These are phyloP conservation scores for Misopates orontium DNA, from an alignment of 257 asterid genomes.

Conservation along the genomic window DNA sequence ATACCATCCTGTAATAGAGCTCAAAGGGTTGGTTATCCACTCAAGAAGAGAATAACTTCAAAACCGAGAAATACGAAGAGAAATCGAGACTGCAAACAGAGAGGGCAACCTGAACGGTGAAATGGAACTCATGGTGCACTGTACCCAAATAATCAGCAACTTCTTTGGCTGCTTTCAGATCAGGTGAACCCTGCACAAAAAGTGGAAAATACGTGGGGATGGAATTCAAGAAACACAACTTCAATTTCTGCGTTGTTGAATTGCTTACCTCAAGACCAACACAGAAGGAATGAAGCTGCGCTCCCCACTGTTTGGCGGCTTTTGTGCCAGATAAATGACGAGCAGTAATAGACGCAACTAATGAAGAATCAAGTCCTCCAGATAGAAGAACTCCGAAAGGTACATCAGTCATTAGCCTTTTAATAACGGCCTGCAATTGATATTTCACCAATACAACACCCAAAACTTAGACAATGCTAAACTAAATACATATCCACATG, in stretches of 20 bases:
- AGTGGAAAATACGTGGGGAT: background rate
- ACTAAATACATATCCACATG: background rate
- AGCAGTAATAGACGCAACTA: slow-evolving; percentile 91
- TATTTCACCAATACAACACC: slow-evolving; percentile 17
- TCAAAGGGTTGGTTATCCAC: background rate
- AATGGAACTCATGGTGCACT: slow-evolving; percentile 91
- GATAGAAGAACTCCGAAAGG: slow-evolving; percentile 95
- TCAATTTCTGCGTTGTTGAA: background rate
- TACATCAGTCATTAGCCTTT: slow-evolving; percentile 96
- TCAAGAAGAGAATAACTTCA: background rate
- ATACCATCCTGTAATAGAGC: slow-evolving; percentile 69
- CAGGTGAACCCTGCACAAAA: slow-evolving; percentile 82
- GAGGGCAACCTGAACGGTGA: slow-evolving; percentile 79
- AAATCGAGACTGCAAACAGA: background rate
- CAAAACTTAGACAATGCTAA: background rate
- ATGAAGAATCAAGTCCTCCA: slow-evolving; percentile 96
- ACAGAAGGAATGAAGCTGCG: slow-evolving; percentile 95
- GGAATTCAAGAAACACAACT: background rate
- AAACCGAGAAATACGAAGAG: background rate
- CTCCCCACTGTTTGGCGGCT: slow-evolving; percentile 92
- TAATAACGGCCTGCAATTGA: slow-evolving; percentile 73
- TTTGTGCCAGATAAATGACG: slow-evolving; percentile 82
- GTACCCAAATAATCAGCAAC: slow-evolving; percentile 95
- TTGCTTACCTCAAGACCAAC: slow-evolving; percentile 83
- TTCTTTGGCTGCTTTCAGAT: slow-evolving; percentile 92